Evolutionary conservation across 352 stramenopile species (phyloP), one percentile per base, ranked within the genome.

Genomic region (Globisporangium lucens): DNA sequence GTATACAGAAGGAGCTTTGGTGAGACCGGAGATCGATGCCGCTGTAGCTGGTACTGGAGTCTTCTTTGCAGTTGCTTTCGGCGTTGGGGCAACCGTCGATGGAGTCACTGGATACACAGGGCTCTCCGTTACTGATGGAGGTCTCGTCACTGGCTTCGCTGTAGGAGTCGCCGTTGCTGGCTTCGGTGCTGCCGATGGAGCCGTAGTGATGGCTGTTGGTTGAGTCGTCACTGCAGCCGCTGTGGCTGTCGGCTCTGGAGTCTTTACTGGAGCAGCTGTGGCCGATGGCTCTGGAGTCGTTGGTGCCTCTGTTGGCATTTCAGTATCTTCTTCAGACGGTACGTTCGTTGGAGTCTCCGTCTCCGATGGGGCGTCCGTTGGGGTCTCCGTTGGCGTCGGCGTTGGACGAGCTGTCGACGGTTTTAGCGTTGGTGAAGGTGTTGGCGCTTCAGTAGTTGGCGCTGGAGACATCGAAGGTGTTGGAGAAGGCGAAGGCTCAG

Each of bases 341-440:
- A 69, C 20, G 24, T 73, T 69, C 9, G 60, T 66, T 43, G 46
- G 29, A n/a, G 60, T 47, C 17, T 56, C 41, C 15, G 41, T 65
- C 17, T 33, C 17, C 17, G 62, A 30, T 35, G 59, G 29, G 41
- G 72, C 13, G 20, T 71, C 69, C 12, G 60, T 66, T 30, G 46
- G 10, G 17, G 60, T 33, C 17, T 55, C 41, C n/a, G 41, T 65
- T n/a, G 59, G 59, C n/a, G 59, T 56, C 7, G 59, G 20, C 17
- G 29, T 29, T 53, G 59, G 41, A 35, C n/a, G 30, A 43, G 36
- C 35, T 20, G 59, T 55, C 5, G 62, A 10, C 7, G 27, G 30
- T 27, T 30, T 56, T 35, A 52, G 27, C 0, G 52, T 33, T 47
- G 55, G 29, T 43, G 63, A 56, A 35, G 27, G 27, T 49, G 60